Base-by-base conservation (phyloP, 306 rosid species). In the Urtica urens region DNA sequence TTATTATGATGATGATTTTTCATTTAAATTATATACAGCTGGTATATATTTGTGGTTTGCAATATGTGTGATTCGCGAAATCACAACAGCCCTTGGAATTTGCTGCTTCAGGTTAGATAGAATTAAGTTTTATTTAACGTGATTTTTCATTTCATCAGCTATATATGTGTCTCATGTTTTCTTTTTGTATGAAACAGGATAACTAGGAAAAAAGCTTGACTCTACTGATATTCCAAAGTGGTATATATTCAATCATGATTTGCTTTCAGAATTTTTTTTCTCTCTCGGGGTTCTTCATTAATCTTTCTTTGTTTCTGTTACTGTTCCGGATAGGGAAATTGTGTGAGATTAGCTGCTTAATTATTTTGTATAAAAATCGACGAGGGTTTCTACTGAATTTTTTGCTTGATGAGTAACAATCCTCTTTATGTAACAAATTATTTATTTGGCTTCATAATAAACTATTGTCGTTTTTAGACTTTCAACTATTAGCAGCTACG, bases 41-140 rank as follows among this genome's bases (percentile, higher is more conserved):
- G 30, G 71, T n/a, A 72, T 92, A 41, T 92, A 92, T 76, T 58
- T 85, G 76, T 72, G 85, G 60, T 92, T 92, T 12, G 93, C 93
- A 0, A 85, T 78, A 5, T 66, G 93, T 3, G 93, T 92, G 49
- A 43, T 92, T 68, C 79, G 69, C 57, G 96, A 92, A 60, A 85
- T 92, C 21, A 92, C 78, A 38, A 33, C 64, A 35, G 95, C 99
- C 47, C 57, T 90, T 63, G 99, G 99, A 64, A 90, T 85, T 42
- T 83, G 61, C 61, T 85, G 99, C 66, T 85, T 90, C 82, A 85
- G 96, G 96, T 85, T 68, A 83, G 70, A 46, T 6, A 35, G 14
- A 18, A 33, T 35, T 35, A 9, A 35, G 39, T 35, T 35, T 3
- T 35, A 12, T 12, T 7, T 35, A 35, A 9, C 8, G 8, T 2